Conservation (phyloP, 306 rosid species). For the Vigna reflexopilosa region DNA sequence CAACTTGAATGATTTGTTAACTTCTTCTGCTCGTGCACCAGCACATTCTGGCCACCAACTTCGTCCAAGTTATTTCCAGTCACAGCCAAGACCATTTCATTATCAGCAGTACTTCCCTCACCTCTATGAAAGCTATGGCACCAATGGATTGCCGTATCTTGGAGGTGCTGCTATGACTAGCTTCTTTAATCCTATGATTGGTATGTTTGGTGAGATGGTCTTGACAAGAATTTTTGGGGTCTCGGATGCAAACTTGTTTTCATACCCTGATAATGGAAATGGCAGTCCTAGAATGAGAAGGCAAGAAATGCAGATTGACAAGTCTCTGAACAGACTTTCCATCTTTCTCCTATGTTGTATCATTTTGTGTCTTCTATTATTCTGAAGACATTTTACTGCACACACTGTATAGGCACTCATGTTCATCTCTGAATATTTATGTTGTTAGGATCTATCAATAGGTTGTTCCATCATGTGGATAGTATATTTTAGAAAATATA, state of each 20-base stretch:
- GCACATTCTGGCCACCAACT: constrained; percentile 51
- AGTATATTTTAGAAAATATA: constrained; percentile 34
- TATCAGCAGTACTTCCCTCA: constrained; percentile 64
- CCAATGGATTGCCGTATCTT: constrained; percentile 56
- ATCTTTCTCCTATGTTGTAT: constrained; percentile 79
- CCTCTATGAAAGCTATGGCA: constrained; percentile 55
- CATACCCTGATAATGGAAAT: constrained; percentile 53
- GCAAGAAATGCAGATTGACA: constrained; percentile 84
- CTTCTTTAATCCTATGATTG: constrained; percentile 68
- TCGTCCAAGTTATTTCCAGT: constrained; percentile 57
- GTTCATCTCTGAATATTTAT: constrained; percentile 34
- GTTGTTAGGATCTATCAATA: constrained; percentile 43
- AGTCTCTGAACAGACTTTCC: constrained; percentile 77
- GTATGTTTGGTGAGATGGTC: constrained; percentile 80
- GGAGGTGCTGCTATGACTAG: constrained; percentile 66
- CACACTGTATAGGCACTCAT: constrained; percentile 49
- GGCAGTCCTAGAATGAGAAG: constrained; percentile 77
- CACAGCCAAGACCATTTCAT: constrained; percentile 57
- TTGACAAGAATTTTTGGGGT: constrained; percentile 74
- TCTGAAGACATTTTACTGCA: constrained; percentile 53
- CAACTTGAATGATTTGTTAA: constrained; percentile 45
- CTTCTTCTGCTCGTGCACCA: constrained; percentile 51
- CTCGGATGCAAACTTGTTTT: constrained; percentile 56
- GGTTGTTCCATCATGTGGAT: constrained; percentile 35
- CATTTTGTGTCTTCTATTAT: constrained; percentile 82